Evolutionary conservation across 257 asterid genomes (phyloP), one percentile per base, ranked within the genome.

Genomic region (Petunia axillaris): DNA sequence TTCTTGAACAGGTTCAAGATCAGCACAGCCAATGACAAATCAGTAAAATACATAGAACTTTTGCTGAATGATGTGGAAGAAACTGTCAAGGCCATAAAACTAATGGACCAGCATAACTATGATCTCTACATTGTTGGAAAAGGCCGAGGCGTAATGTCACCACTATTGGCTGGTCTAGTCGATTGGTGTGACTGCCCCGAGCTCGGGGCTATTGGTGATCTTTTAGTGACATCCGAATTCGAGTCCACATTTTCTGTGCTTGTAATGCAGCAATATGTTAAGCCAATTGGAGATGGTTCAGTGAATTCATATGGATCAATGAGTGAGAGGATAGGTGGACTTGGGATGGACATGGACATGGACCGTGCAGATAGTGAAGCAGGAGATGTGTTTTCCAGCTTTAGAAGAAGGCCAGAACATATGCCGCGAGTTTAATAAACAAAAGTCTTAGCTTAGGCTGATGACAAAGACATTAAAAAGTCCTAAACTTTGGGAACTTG

Each of bases 111-210:
- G 8, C 86, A 88, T 67, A 44, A 74, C 4, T 89, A 90, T 5
- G 96, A 95, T 81, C 89, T 95, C 4, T 95, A 89, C 85, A 59
- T 95, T 0, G 98, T 95, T 1, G 99, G 99, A n/a, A 90, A 92
- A 84, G 98, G 98, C 10, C 78, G 89, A 67, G 97, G 95, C 0
- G 46, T 84, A 81, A 50, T 39, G 4, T 89, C 97, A 0, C 94
- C 97, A 1, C 82, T 95, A 13, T 93, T 97, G 0, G 78, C 89
- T 0, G 98, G 99, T 10, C 86, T 95, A 3, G 87, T 92, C 1
- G 98, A 95, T 68, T 95, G 99, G 99, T 92, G 98, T 39, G 99
- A 95, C 79, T 91, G 98, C 78, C 99, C 98, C 0, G 98, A 95
- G 84, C 93, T 95, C 1, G 98, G 99, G 15, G 89, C 99, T 0